phyloP scores from a whole-genome alignment of 441 rosid genomes.

The Eutrema salsugineum region DNA sequence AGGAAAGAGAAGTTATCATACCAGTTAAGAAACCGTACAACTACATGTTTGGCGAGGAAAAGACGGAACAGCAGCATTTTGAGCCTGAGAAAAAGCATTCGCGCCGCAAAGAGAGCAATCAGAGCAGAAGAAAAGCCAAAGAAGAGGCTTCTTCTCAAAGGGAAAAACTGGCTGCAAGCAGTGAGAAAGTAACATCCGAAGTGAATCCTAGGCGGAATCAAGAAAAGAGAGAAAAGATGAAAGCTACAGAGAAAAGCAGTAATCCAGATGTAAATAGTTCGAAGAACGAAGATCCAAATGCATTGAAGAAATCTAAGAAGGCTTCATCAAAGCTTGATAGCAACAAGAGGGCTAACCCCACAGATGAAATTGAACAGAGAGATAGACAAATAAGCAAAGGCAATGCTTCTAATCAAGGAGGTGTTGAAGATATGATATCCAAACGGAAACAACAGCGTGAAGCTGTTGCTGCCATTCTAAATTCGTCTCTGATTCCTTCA shows the following conservation, averaged over 20 bases:
- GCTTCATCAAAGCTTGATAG: slow-evolving; percentile 37
- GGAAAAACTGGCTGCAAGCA: slow-evolving; percentile 26
- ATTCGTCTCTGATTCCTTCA: slow-evolving; percentile 77
- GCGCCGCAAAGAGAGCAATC: slow-evolving; percentile 17
- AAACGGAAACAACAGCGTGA: slow-evolving; percentile 85
- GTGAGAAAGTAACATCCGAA: slow-evolving; percentile 32
- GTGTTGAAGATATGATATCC: slow-evolving; percentile 45
- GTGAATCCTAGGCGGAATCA: slow-evolving; percentile 26
- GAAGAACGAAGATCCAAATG: slow-evolving; percentile 34
- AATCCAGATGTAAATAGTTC: slow-evolving; percentile 8
- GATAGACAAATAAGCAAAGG: slow-evolving; percentile 30
- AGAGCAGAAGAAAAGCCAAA: slow-evolving; percentile 36
- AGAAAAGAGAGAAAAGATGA: slow-evolving; percentile 34
- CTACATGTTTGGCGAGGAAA: slow-evolving; percentile 40
- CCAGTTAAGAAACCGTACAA: slow-evolving; percentile 62
- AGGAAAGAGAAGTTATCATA: slow-evolving; percentile 66
- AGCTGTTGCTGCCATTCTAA: slow-evolving; percentile 89
- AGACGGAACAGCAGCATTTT: slow-evolving; percentile 19
- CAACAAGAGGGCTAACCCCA: slow-evolving; percentile 34
- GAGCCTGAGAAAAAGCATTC: slow-evolving; percentile 36
- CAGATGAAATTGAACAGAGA: slow-evolving; percentile 32
- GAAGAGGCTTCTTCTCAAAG: slow-evolving; percentile 37
- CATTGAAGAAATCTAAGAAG: slow-evolving; percentile 31
- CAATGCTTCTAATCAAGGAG: slow-evolving; percentile 35
- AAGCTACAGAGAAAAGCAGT: slow-evolving; percentile 30